Percentiles rank a stretch among this genome's conserved stretches.
Conservation (phyloP, 345 rosid genomes). For the Schrenkiella parvula region DNA sequence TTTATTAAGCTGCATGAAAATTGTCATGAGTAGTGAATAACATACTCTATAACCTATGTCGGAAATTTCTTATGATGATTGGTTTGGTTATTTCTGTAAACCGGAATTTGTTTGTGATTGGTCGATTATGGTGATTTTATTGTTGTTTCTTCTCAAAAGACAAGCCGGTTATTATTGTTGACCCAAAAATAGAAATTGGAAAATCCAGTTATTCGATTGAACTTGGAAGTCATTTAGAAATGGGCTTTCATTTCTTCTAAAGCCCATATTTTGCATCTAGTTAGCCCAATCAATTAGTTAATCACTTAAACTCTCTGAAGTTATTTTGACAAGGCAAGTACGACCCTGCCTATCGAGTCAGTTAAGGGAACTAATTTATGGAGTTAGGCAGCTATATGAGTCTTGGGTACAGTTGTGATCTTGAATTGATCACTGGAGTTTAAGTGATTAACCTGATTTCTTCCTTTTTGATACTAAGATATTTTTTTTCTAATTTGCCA, state of each 20-base stretch:
- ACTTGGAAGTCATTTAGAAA: background rate
- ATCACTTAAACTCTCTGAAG: background rate
- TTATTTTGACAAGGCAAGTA: no score
- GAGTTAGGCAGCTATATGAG: no score
- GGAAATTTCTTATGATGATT: background rate
- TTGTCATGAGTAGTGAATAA: background rate
- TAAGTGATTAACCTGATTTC: no score
- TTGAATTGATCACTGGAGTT: no score
- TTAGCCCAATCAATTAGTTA: background rate
- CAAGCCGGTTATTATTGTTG: background rate
- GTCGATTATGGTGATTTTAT: background rate
- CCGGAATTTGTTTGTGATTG: background rate
- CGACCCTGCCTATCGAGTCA: no score
- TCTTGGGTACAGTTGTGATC: no score
- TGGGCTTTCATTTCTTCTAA: background rate
- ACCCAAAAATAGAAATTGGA: background rate
- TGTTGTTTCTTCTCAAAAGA: background rate
- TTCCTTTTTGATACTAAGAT: no score
- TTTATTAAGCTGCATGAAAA: background rate
- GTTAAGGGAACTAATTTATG: no score
- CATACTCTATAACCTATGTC: background rate
- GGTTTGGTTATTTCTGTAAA: background rate
- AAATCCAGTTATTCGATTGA: background rate
- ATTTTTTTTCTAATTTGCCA: no score
- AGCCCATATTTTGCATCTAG: background rate